phyloP scores from a whole-genome alignment of 1,284 basidiomycete species.

The Xerocomus alliaceus region DNA sequence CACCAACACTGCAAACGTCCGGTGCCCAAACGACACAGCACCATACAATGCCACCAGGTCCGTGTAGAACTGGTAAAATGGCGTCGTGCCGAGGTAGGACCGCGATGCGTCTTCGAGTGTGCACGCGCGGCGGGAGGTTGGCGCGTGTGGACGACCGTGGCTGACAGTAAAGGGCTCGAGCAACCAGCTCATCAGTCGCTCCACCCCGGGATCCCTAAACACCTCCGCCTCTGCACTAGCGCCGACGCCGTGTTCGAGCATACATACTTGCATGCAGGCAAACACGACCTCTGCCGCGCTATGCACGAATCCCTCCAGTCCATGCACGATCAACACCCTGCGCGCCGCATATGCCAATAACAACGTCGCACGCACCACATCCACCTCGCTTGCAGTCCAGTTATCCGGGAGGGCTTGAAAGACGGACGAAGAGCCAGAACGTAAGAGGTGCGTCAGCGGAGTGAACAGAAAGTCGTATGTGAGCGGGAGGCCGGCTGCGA shows the following conservation, averaged over 20 bases:
- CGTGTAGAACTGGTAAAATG: constrained; percentile 95
- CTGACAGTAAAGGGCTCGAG: constrained; percentile 60
- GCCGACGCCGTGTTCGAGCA: constrained; percentile 77
- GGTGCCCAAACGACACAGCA: constrained; percentile 87
- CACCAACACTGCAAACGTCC: constrained; percentile 78
- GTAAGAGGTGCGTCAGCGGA: constrained; percentile 83
- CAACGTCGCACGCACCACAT: constrained; percentile 75
- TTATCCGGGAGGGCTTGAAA: constrained; percentile 71
- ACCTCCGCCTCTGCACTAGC: constrained; percentile 56
- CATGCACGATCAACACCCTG: constrained; percentile 51
- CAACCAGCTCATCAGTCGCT: constrained; percentile 62
- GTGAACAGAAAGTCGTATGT: constrained; percentile 74
- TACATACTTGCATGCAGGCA: constrained; percentile 90
- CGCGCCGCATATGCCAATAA: constrained; percentile 57
- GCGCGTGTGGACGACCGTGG: constrained; percentile 27
- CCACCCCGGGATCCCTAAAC: constrained; percentile 71
- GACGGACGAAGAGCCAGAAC: constrained; percentile 76
- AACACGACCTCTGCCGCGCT: constrained; percentile 68
- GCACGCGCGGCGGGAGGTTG: neutral
- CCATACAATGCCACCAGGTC: constrained; percentile 92
- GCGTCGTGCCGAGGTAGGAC: constrained; percentile 70
- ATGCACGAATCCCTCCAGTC: constrained; percentile 49
- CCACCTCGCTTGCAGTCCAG: constrained; percentile 85
- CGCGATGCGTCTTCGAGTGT: constrained; percentile 65
- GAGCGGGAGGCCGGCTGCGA: constrained; percentile 65